A percentile compares a stretch with the other conserved stretches of the same genome.
Evolutionary conservation across 2,329 filamentous ascomycete genomes (phyloP).

Genomic region (Fusarium sp.): DNA sequence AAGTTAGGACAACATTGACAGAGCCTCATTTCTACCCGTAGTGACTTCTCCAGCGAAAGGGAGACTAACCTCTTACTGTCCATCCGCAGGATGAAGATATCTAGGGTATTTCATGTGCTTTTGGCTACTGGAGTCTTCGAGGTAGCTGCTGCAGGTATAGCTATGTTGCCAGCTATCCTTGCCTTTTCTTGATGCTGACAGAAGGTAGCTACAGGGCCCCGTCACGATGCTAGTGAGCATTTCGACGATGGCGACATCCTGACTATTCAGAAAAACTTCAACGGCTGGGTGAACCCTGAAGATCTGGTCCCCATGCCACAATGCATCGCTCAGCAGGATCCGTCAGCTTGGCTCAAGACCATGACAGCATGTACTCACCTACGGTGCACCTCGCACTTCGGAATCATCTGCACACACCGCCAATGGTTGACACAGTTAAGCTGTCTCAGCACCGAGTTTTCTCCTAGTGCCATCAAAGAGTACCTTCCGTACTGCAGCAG

Average conservation of each 20-base stretch:
- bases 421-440: slow-evolving; percentile 34
- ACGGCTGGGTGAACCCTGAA: slow-evolving; percentile 32
- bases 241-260: background rate
- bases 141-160: background rate
- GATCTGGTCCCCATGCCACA: slow-evolving; percentile 31
- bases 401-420: slow-evolving; percentile 22
- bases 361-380: slow-evolving; percentile 29
- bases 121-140: background rate
- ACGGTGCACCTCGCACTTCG: slow-evolving; percentile 27
- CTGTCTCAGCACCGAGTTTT: slow-evolving; percentile 28
- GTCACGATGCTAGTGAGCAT: background rate
- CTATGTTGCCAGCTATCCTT: background rate
- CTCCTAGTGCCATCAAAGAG: background rate
- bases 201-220: background rate
- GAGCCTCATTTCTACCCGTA: background rate
- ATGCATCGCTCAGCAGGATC: slow-evolving; percentile 30
- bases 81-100: background rate
- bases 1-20: background rate
- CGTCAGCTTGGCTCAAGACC: slow-evolving; percentile 11
- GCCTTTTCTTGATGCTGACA: background rate
- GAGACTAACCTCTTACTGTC: background rate
- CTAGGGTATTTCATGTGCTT: background rate
- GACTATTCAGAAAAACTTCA: background rate
- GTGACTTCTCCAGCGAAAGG: background rate
- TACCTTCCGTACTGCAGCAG: slow-evolving; percentile 27